Percentiles rank a stretch among this genome's conserved stretches.
These are phyloP conservation scores for Oidiodendron maius DNA, from an alignment of 495 filamentous ascomycete species.

Conservation along the genomic window DNA sequence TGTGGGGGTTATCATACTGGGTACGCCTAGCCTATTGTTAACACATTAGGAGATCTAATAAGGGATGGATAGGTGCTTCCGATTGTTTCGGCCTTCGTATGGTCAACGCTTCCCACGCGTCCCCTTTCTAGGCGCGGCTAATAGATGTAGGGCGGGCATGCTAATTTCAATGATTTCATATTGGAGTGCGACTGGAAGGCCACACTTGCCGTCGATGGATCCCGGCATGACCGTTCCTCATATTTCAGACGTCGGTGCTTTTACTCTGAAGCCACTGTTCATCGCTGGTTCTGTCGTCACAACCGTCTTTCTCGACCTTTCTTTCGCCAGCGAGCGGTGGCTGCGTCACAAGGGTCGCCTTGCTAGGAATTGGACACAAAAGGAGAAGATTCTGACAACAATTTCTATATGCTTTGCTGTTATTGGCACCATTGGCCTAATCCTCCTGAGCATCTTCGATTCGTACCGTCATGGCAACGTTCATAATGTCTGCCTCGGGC, in stretches of 20 bases:
- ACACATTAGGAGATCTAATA: not conserved
- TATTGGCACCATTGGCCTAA: conserved; percentile 70
- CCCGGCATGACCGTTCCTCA: conserved; percentile 66
- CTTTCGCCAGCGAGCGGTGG: conserved; percentile 76
- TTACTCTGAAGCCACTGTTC: conserved; percentile 76
- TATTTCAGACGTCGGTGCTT: conserved; percentile 74
- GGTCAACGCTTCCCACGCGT: too few species aligned
- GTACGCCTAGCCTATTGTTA: conserved; percentile 26
- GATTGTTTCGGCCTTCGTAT: conserved; percentile 70
- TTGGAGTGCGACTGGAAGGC: conserved; percentile 52
- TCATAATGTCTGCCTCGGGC: conserved; percentile 70
- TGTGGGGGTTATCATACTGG: conserved; percentile 56
- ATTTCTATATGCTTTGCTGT: conserved; percentile 68
- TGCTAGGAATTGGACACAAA: conserved; percentile 57
- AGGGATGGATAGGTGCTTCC: conserved; percentile 65
- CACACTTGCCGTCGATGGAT: conserved; percentile 64
- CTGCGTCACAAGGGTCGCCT: conserved; percentile 71
- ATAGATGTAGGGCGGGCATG: too few species aligned
- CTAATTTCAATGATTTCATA: conserved; percentile 38
- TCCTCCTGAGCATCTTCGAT: conserved; percentile 81
- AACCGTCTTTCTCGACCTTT: conserved; percentile 77
- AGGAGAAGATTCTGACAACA: conserved; percentile 65
- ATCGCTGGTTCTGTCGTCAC: conserved; percentile 73
- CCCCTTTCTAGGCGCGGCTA: too few species aligned
- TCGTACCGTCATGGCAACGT: conserved; percentile 55